Conservation (phyloP, 169 alveolate species). For the Theileria annulata region DNA sequence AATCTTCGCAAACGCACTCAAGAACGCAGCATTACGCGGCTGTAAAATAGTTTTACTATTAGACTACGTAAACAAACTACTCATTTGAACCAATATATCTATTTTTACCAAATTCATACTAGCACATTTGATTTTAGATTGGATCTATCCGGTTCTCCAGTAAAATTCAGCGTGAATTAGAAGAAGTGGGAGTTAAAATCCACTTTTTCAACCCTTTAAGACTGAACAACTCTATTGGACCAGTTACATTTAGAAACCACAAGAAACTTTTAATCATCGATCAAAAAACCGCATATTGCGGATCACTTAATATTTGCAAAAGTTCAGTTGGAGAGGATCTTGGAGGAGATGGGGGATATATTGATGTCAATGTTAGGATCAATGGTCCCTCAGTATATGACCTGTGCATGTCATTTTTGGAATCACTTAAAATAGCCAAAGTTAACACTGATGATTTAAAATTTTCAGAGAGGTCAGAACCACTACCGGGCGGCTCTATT, state of each 20-base stretch:
- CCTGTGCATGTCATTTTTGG: conserved; percentile 66
- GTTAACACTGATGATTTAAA: neutral
- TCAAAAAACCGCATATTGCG: conserved; percentile 77
- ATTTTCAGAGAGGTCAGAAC: conserved; percentile 48
- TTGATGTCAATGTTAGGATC: conserved; percentile 50
- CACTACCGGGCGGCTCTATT: conserved; percentile 61
- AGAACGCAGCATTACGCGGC: conserved; percentile 81
- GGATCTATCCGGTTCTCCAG: conserved; percentile 56
- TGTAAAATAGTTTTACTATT: conserved; percentile 78
- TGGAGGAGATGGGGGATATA: conserved; percentile 57
- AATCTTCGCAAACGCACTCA: conserved; percentile 68
- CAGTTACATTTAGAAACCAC: conserved; percentile 79
- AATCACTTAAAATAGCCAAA: conserved; percentile 66
- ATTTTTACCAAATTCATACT: conserved; percentile 49
- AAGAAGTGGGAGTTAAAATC: conserved; percentile 44
- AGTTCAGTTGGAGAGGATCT: conserved; percentile 24
- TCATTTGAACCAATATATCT: conserved; percentile 42
- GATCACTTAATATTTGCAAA: conserved; percentile 79
- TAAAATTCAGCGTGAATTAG: conserved; percentile 31
- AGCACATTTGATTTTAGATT: conserved; percentile 7
- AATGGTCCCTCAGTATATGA: conserved; percentile 73
- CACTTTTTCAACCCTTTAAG: conserved; percentile 51
- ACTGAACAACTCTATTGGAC: conserved; percentile 49
- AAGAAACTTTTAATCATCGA: conserved; percentile 76
- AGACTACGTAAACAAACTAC: conserved; percentile 66